Percentiles rank a stretch among this genome's conserved stretches.
These are phyloP conservation scores for Ormosia semicastrata DNA, from an alignment of 306 rosid species.

Conservation along the genomic window DNA sequence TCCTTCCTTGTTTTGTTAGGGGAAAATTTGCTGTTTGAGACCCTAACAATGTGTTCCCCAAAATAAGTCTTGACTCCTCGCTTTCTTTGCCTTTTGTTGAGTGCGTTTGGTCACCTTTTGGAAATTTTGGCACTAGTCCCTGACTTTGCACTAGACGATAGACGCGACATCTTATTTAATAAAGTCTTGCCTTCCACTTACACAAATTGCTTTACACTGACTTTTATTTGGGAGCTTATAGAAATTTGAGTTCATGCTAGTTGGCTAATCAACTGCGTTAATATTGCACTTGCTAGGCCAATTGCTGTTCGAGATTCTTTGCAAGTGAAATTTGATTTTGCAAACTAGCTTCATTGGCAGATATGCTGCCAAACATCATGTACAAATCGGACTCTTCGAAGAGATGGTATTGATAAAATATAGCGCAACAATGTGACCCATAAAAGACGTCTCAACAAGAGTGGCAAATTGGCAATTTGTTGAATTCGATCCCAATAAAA, in stretches of 20 bases:
- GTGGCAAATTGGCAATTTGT: neutral
- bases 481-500: neutral
- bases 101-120: constrained; percentile 46
- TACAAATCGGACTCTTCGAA: neutral
- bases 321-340: constrained; percentile 7
- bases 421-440: neutral
- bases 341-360: neutral
- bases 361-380: neutral
- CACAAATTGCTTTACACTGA: neutral
- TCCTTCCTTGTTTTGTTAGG: constrained; percentile 23
- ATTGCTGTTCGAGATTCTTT: neutral
- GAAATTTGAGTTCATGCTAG: neutral
- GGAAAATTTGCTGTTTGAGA: constrained; percentile 20
- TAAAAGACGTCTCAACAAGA: neutral
- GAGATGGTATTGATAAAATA: neutral
- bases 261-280: neutral
- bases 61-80: neutral
- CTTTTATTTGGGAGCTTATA: neutral
- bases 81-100: constrained; percentile 14
- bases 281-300: constrained; percentile 9
- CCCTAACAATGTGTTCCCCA: constrained; percentile 36
- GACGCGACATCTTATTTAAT: neutral
- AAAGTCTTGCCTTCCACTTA: neutral
- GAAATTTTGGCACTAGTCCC: constrained; percentile 24
- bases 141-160: constrained; percentile 19